Evolutionary conservation across 768 basidiomycete genomes (phyloP).

Genomic region (Suillus discolor): DNA sequence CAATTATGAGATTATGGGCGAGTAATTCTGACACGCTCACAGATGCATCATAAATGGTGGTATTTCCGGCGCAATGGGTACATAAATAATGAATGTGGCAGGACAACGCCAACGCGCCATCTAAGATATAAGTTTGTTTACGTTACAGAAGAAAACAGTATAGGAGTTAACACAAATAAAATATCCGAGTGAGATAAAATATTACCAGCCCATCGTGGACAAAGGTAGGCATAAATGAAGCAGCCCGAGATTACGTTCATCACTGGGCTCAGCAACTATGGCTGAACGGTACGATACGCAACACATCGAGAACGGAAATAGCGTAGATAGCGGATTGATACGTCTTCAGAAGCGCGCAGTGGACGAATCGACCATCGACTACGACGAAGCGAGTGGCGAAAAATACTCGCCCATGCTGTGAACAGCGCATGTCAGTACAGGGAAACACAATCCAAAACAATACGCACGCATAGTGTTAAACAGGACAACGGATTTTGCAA

Average conservation of each 20-base stretch:
- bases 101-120: neutral
- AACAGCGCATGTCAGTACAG: conserved; percentile 10
- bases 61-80: neutral
- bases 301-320: conserved; percentile 52
- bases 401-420: conserved; percentile 33
- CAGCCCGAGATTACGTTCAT: conserved; percentile 68
- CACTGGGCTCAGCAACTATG: conserved; percentile 49
- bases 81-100: conserved; percentile 5
- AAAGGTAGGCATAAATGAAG: conserved; percentile 11
- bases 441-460: neutral
- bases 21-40: neutral
- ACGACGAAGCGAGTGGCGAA: conserved; percentile 44
- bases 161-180: conserved; percentile 10
- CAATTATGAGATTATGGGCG: neutral
- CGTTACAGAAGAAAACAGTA: conserved; percentile 5
- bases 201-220: neutral
- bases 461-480: conserved; percentile 32
- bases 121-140: conserved; percentile 6
- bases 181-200: neutral
- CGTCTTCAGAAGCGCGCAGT: conserved; percentile 32
- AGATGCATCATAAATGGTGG: neutral
- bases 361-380: conserved; percentile 42
- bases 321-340: conserved; percentile 35
- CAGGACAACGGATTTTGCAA: conserved; percentile 10
- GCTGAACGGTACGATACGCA: conserved; percentile 64